Evolutionary conservation across 805 yeast genomes (phyloP), one percentile per base, ranked within the genome.

Genomic region (Candida koratica): DNA sequence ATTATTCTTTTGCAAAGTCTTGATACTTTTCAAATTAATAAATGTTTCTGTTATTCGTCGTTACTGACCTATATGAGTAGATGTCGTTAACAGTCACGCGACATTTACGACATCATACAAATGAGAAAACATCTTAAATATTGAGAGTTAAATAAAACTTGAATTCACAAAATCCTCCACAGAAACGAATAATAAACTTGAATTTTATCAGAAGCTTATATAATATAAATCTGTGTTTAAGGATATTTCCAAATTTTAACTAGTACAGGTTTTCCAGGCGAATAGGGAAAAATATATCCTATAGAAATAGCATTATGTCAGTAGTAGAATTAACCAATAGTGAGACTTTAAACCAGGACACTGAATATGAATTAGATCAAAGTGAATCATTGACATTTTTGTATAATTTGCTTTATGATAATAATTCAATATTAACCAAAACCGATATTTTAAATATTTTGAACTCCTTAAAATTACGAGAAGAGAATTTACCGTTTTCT

Each of bases 301-400:
- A 24, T 24, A 24, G 12, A n/a, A 24, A 24, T 24, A 16, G 15
- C 25, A 29, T 29, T 25, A 29, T 29, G 32, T 29, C 32, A 29
- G 32, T 29, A 16, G 34, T 31, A 15, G 34, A 31, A 24, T 15
- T 31, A 17, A 28, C 31, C 34, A 31, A 31, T 31, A 31, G 28
- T 24, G 28, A 23, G 17, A 31, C 34, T 3, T 24, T 24, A 23
- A 31, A 22, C 13, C 32, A 38, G 19, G 44, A 44, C 28, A 41
- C 48, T 2, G 67, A 63, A 27, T 64, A 61, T 41, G 71, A 66
- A 39, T 50, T 64, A 27, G 58, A 51, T 46, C 67, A 56, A 42
- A 62, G 68, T 1, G 70, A 66, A 33, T 61, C 69, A n/a, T 48
- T 64, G 24, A 58, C 66, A 2, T 64, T 66, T 38, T 49, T 64